Conservation (phyloP, 177 flowering plant species). For the Telopea speciosissima region DNA sequence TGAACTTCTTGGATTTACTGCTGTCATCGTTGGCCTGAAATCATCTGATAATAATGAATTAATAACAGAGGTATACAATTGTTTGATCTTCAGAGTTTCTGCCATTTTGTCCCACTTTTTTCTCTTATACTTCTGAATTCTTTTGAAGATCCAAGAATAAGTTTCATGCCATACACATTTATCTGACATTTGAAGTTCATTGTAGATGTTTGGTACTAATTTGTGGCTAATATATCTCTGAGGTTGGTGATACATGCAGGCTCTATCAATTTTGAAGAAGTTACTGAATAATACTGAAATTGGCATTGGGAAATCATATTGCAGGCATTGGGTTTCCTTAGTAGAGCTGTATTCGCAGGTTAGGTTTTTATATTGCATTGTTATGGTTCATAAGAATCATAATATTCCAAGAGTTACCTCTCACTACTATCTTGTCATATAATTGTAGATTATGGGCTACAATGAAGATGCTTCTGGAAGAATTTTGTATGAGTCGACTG, state of each 20-base stretch:
- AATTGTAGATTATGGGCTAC: conserved; percentile 46
- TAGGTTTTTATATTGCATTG: conserved; percentile 1
- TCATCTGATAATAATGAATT: conserved; percentile 42
- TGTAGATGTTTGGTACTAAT: conserved; percentile 1
- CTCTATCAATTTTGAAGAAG: conserved; percentile 53
- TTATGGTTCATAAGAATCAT: neutral
- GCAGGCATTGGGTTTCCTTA: conserved; percentile 66
- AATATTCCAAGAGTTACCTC: neutral
- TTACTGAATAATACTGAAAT: conserved; percentile 48
- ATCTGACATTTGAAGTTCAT: too few species aligned
- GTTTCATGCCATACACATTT: too few species aligned
- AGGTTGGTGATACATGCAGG: conserved; percentile 37
- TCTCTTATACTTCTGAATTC: too few species aligned
- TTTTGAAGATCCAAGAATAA: neutral
- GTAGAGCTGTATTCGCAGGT: conserved; percentile 73
- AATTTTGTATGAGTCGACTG: conserved; percentile 55
- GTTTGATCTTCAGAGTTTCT: conserved; percentile 4
- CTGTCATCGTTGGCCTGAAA: conserved; percentile 30
- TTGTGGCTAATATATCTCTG: conserved; percentile 5
- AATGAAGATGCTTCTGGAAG: conserved; percentile 59
- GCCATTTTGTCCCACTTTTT: neutral
- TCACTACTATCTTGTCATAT: conserved; percentile 11
- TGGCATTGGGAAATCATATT: conserved; percentile 38
- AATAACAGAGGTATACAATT: conserved; percentile 52
- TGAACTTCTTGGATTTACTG: conserved; percentile 52